Evolutionary conservation across 768 basidiomycete species (phyloP), one percentile per base, ranked within the genome.

Genomic region (Rhizopogon rudus): DNA sequence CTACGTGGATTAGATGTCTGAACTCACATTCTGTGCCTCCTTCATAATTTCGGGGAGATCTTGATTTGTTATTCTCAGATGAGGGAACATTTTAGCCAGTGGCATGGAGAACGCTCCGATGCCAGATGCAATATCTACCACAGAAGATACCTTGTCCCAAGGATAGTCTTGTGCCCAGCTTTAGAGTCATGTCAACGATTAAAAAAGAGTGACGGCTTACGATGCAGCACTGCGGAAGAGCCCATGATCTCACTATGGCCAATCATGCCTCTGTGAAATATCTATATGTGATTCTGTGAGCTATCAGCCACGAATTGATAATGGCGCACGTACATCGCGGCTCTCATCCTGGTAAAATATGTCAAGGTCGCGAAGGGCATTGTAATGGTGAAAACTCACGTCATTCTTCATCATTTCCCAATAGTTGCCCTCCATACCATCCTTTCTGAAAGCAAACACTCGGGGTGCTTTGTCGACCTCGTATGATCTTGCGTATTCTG

Each of bases 111-210:
- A 53, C 1, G 63, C 60, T 6, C 69, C 69, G 5, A 65, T 28
- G n/a, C 69, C 63, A 10, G 68, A 61, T 5, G 69, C 69, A 20
- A 70, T 57, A 46, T 70, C 69, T 8, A 65, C 64, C 39, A 72
- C 55, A 8, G 63, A 62, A 28, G 61, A 54, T 25, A 62, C 54
- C 49, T 57, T 58, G 55, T 59, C 37, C 71, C 71, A 59, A 29
- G 66, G 61, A 58, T 63, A 59, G 44, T 68, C 63, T 69, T 20
- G 3, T 6, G 25, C 25, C 25, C 25, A 25, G 25, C 25, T 25
- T 25, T 25, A 25, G 25, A 28, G 8, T 44, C 25, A 16, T 44
- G 14, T 16, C 16, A 14, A n/a, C 25, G 8, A 28, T 9, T n/a
- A 5, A 33, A 25, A 25, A 14, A 43, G 0, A 13, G 13, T 4